Evolutionary conservation across 2,329 filamentous ascomycete genomes (phyloP), one percentile per base, ranked within the genome.

Genomic region (Trichoderma gracile): DNA sequence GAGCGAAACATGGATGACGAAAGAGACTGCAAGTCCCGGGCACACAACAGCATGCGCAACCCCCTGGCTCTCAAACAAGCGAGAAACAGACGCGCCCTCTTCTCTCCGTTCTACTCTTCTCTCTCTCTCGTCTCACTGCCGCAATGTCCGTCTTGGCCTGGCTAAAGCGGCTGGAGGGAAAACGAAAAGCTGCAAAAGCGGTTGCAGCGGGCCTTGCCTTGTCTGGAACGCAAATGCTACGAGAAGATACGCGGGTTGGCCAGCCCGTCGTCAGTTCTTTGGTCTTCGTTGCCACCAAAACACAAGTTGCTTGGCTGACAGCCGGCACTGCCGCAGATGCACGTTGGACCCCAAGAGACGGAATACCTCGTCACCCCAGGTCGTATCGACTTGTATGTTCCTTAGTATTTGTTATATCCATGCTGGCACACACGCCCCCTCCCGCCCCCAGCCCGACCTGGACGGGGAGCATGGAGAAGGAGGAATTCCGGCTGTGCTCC

Each of bases 321-420:
- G 43, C 61, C 61, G 61, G 45, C 45, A 64, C 33, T 50, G 61
- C 61, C 61, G 61, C 53, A 58, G 46, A 53, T 19, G 61, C 25
- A 56, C 15, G 45, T 52, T 25, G 40, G 55, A 38, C 33, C 33
- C 33, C 33, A 38, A 38, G 33, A 12, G 33, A 38, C 33, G 33
- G 33, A 38, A 38, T 14, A 38, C 33, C 33, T 38, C 33, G 14
- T 38, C 33, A 38, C 10, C 10, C 8, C 30, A 10, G 30, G 30
- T 33, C 10, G 30, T 33, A 9, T n/a, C n/a, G n/a, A n/a, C n/a
- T n/a, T 33, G 27, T 30, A 10, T 30, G 30, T 33, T 3, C 30
- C 25, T 27, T 27, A 27, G 6, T 9, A 30, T 1, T 5, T 30
- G 7, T 1, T 27, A 30, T 30, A 3, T 30, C 30, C 33, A 38